phyloP scores from a whole-genome alignment of 257 asterid genomes.

The Datura wrightii region DNA sequence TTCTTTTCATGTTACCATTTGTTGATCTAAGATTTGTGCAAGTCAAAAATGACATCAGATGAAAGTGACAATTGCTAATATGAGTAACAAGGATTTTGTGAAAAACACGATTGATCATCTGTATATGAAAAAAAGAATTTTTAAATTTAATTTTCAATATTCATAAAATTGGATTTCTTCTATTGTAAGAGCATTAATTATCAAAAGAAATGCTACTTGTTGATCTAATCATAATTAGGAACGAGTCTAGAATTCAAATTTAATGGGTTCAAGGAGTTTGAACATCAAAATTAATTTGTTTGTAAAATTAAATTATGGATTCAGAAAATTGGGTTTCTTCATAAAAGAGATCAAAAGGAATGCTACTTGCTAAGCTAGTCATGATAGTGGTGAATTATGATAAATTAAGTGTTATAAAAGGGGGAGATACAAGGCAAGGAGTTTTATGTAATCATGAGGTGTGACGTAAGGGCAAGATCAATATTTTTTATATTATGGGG shows the following conservation, averaged over 20 bases:
- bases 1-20: not conserved
- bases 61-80: too few species aligned
- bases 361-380: not conserved
- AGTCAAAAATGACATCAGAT: not conserved
- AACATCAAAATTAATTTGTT: too few species aligned
- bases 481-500: not conserved
- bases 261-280: too few species aligned
- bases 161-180: too few species aligned
- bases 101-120: too few species aligned
- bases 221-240: too few species aligned
- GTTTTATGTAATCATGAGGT: not conserved
- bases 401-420: not conserved
- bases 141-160: not conserved
- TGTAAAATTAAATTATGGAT: too few species aligned
- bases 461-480: not conserved
- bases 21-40: not conserved
- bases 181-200: too few species aligned
- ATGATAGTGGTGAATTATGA: not conserved
- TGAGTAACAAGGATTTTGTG: too few species aligned
- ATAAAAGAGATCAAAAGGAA: not conserved
- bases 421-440: not conserved
- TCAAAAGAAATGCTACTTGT: too few species aligned
- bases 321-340: too few species aligned
- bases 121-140: not conserved
- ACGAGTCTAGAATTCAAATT: too few species aligned